Evolutionary conservation across 2,329 filamentous ascomycete species (phyloP).

Genomic region (Phaeosphaeriaceae sp.): DNA sequence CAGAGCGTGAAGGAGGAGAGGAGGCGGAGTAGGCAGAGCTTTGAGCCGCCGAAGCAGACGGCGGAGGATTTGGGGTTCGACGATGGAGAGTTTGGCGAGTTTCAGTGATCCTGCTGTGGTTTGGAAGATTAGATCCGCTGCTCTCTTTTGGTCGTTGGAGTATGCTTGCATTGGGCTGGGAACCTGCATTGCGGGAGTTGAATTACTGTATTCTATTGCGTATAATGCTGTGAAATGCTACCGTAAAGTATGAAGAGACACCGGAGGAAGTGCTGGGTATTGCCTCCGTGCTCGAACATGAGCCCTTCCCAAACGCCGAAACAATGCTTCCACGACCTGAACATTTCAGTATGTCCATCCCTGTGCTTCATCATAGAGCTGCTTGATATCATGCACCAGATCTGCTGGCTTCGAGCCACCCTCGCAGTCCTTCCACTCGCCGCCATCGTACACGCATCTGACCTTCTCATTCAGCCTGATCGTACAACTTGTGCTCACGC

Average conservation of each 20-base stretch:
- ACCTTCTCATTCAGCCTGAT: slow-evolving; percentile 74
- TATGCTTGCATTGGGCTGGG: slow-evolving; percentile 15
- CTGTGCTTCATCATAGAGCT: slow-evolving; percentile 60
- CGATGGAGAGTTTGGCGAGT: slow-evolving; percentile 88
- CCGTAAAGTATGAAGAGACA: not conserved
- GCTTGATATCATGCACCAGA: slow-evolving; percentile 78
- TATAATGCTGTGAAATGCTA: not conserved
- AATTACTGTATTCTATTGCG: not conserved
- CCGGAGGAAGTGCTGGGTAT: slow-evolving; percentile 10
- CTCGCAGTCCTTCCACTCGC: slow-evolving; percentile 81
- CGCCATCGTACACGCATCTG: slow-evolving; percentile 83
- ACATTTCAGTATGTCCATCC: slow-evolving; percentile 35
- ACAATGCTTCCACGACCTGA: slow-evolving; percentile 1
- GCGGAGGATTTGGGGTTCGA: slow-evolving; percentile 78
- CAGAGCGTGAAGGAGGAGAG: slow-evolving; percentile 68
- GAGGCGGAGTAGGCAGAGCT: slow-evolving; percentile 59
- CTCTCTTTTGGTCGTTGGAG: slow-evolving; percentile 9
- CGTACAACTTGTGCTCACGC: slow-evolving; percentile 57
- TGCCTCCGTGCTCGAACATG: not conserved
- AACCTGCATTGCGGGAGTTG: slow-evolving; percentile 30
- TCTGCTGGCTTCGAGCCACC: slow-evolving; percentile 72
- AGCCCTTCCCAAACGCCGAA: slow-evolving; percentile 8
- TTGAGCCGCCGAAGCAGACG: slow-evolving; percentile 39
- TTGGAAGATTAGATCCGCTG: slow-evolving; percentile 13
- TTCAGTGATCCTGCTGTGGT: slow-evolving; percentile 55